Percentiles rank a stretch among this genome's conserved stretches.
phyloP scores from a whole-genome alignment of 2,329 filamentous ascomycete species.

The Colletotrichum sp. region DNA sequence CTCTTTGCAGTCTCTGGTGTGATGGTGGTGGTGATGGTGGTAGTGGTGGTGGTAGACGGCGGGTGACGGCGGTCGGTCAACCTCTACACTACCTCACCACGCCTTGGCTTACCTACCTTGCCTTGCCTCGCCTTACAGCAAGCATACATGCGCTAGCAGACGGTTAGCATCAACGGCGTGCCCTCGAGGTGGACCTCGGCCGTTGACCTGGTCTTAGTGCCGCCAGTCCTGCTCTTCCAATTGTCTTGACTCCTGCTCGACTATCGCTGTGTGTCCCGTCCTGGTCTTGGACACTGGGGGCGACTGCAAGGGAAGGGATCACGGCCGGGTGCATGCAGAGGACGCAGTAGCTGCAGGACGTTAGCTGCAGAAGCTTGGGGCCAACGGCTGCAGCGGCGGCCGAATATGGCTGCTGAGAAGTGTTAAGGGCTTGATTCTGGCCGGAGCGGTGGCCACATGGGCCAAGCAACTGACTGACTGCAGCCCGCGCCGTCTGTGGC shows the following conservation, averaged over 20 bases:
- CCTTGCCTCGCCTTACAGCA: neutral
- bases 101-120: neutral
- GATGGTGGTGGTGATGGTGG: neutral
- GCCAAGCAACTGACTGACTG: neutral
- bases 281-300: neutral
- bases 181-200: neutral
- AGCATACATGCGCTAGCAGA: neutral
- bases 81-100: neutral
- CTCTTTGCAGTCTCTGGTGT: neutral
- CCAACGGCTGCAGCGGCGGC: conserved; percentile 17
- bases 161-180: neutral
- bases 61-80: conserved; percentile 3
- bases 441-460: conserved; percentile 14
- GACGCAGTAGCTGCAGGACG: conserved; percentile 11
- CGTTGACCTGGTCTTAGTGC: neutral
- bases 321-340: conserved; percentile 19
- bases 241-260: neutral
- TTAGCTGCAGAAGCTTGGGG: conserved; percentile 19
- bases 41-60: neutral
- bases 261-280: neutral
- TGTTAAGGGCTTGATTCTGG: neutral
- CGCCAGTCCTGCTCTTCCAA: neutral
- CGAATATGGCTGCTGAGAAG: conserved; percentile 19
- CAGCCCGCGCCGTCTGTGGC: neutral
- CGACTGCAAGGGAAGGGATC: neutral